Evolutionary conservation across 2,329 filamentous ascomycete genomes (phyloP).

Genomic region (Trichoderma sp.): DNA sequence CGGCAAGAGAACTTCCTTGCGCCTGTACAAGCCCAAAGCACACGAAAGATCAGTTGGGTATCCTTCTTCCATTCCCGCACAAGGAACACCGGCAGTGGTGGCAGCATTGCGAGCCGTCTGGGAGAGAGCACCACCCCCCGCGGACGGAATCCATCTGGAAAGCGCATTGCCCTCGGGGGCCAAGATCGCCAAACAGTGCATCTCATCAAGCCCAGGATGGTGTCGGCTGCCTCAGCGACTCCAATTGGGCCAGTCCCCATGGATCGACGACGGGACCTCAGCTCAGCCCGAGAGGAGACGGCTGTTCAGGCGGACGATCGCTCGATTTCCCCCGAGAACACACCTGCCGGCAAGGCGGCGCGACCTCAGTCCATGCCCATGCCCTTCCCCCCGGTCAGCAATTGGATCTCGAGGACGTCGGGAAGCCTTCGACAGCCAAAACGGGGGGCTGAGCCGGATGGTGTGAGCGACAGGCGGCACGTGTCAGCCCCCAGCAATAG

Average conservation of each 20-base stretch:
- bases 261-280: conserved; percentile 26
- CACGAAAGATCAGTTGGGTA: conserved; percentile 40
- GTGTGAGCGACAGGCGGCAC: conserved; percentile 47
- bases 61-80: conserved; percentile 54
- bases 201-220: conserved; percentile 38
- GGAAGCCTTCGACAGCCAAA: conserved; percentile 57
- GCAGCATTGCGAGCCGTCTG: conserved; percentile 25
- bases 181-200: conserved; percentile 29
- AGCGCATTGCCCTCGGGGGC: conserved; percentile 30
- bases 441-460: conserved; percentile 43
- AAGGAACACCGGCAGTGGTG: conserved; percentile 25
- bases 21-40: conserved; percentile 18
- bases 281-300: not conserved
- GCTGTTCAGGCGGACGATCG: not conserved
- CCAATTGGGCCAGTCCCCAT: conserved; percentile 25
- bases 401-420: conserved; percentile 52
- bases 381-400: conserved; percentile 55
- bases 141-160: conserved; percentile 24
- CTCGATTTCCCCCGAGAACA: conserved; percentile 34
- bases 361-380: conserved; percentile 60
- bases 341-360: conserved; percentile 44
- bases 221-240: conserved; percentile 29
- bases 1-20: conserved; percentile 31
- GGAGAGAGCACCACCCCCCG: conserved; percentile 29
- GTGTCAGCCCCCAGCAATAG: conserved; percentile 49